phyloP scores from a whole-genome alignment of 2,329 filamentous ascomycete genomes.

The Clathrospora elynae region DNA sequence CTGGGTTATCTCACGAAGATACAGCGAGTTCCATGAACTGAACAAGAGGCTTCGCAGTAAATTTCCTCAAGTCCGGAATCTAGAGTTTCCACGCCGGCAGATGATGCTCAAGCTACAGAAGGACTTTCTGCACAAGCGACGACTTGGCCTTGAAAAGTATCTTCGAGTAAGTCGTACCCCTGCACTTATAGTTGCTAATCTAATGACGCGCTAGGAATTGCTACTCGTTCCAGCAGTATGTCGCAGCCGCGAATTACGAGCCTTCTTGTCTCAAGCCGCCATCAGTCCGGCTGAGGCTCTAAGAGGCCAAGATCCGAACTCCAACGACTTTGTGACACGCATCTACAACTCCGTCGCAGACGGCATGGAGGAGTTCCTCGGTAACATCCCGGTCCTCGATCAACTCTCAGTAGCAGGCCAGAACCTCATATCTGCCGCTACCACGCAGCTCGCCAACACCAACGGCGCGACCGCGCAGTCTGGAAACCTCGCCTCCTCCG shows the following conservation, averaged over 20 bases:
- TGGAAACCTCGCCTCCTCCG: conserved; percentile 17
- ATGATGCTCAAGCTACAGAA: conserved; percentile 96
- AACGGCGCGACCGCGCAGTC: conserved; percentile 28
- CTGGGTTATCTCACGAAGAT: conserved; percentile 90
- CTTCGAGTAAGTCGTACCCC: conserved; percentile 56
- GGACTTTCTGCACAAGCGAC: conserved; percentile 90
- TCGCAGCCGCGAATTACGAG: conserved; percentile 85
- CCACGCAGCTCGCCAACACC: conserved; percentile 54
- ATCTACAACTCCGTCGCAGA: conserved; percentile 97
- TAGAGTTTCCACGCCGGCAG: conserved; percentile 90
- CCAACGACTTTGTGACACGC: conserved; percentile 82
- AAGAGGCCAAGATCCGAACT: conserved; percentile 63
- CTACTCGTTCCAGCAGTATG: conserved; percentile 90
- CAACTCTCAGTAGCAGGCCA: conserved; percentile 92
- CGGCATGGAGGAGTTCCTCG: conserved; percentile 96
- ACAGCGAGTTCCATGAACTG: conserved; percentile 95
- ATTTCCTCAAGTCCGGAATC: conserved; percentile 83
- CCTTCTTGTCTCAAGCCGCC: conserved; percentile 87
- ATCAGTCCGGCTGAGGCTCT: conserved; percentile 71
- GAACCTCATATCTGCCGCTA: conserved; percentile 80
- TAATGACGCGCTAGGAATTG: conserved; percentile 61
- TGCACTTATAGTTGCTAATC: neutral
- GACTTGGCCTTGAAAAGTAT: conserved; percentile 82
- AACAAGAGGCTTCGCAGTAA: conserved; percentile 84
- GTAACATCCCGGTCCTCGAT: conserved; percentile 93